These are phyloP conservation scores for Heterobasidion annosum DNA, from an alignment of 1,284 basidiomycete genomes.

Conservation along the genomic window DNA sequence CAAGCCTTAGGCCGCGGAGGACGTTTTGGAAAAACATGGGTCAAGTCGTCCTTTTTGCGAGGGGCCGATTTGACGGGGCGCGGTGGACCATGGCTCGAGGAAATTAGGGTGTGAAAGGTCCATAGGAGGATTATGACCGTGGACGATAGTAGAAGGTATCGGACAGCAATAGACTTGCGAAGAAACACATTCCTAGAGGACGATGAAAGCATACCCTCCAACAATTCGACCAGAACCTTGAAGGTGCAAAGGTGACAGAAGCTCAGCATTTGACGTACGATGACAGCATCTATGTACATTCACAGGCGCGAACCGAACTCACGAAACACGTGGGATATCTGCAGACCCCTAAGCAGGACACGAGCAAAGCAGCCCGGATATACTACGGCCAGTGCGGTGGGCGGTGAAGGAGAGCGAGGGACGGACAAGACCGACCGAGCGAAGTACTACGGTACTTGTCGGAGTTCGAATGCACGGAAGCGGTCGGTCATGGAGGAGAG, in stretches of 20 bases:
- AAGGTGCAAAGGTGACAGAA: not conserved
- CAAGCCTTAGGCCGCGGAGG: conserved; percentile 25
- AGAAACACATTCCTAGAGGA: not conserved
- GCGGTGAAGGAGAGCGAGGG: too few relatives aligned
- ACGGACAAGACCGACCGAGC: too few relatives aligned
- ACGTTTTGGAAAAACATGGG: conserved; percentile 10
- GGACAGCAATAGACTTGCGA: conserved; percentile 1
- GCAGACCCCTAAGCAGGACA: too few relatives aligned
- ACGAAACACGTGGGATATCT: not conserved
- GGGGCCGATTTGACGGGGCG: conserved; percentile 10
- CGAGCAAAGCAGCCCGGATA: too few relatives aligned
- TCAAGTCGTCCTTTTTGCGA: conserved; percentile 10
- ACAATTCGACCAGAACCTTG: not conserved
- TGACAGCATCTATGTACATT: not conserved
- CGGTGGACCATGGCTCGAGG: not conserved
- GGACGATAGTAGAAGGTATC: conserved; percentile 4
- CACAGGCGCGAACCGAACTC: not conserved
- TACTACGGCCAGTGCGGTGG: too few relatives aligned
- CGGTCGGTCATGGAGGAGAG: not conserved
- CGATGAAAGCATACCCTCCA: not conserved
- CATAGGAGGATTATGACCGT: conserved; percentile 2
- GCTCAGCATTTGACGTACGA: not conserved
- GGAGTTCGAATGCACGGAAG: not conserved
- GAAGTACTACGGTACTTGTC: not conserved
- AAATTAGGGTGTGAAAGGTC: not conserved